Conservation (phyloP, 1,284 basidiomycete genomes). For the Microbotryum scabiosae region DNA sequence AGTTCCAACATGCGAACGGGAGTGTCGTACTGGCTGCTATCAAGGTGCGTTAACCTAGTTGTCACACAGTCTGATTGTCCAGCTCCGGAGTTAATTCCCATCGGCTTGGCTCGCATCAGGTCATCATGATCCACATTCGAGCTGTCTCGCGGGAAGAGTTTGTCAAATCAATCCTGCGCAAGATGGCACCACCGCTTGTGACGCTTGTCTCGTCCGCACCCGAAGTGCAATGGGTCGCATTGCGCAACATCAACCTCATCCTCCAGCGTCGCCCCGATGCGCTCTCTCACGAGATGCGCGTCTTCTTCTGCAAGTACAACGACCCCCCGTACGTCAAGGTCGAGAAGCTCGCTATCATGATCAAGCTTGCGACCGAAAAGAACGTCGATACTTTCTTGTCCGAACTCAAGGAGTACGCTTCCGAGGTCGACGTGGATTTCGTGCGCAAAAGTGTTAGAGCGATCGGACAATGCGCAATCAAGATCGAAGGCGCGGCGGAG, state of each 20-base stretch:
- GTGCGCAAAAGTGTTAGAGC: constrained; percentile 88
- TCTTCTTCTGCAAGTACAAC: constrained; percentile 99
- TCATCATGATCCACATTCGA: constrained; percentile 94
- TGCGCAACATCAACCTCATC: constrained; percentile 92
- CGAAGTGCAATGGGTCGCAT: constrained; percentile 87
- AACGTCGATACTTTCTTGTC: constrained; percentile 91
- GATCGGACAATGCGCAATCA: constrained; percentile 92
- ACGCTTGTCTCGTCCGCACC: constrained; percentile 53
- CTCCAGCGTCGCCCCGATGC: constrained; percentile 86
- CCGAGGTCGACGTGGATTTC: constrained; percentile 97
- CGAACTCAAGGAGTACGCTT: constrained; percentile 96
- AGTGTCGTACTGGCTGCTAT: constrained; percentile 90
- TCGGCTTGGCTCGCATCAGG: constrained; percentile 46
- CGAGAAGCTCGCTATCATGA: constrained; percentile 98
- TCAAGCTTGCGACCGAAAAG: constrained; percentile 77
- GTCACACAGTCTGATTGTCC: not conserved
- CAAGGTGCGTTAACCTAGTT: constrained; percentile 52
- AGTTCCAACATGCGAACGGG: constrained; percentile 95
- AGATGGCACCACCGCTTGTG: constrained; percentile 92
- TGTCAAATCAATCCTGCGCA: constrained; percentile 74
- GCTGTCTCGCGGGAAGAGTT: constrained; percentile 75
- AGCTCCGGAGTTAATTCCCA: not conserved
- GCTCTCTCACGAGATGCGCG: constrained; percentile 89
- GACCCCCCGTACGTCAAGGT: constrained; percentile 97
- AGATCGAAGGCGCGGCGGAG: constrained; percentile 85